Evolutionary conservation across 495 filamentous ascomycete species (phyloP), one percentile per base, ranked within the genome.

Genomic region (Tuber calosporum): DNA sequence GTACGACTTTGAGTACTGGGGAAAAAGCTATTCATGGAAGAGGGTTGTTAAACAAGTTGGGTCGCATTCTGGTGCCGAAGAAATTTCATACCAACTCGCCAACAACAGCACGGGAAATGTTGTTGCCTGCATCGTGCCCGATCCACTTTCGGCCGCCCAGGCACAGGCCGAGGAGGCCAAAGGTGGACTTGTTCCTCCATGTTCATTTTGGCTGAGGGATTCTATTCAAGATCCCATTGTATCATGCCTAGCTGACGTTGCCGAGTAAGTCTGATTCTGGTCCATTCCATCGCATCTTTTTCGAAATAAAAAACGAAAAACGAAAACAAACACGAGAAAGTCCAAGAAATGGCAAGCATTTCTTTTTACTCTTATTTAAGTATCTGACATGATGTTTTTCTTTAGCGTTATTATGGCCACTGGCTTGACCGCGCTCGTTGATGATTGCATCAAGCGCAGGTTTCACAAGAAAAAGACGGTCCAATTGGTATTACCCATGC

Each of bases 1-100:
- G 74, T 97, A 97, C 82, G 91, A 93, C 71, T 96, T 92, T 77
- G 91, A 96, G 82, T 96, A 95, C 85, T 97, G 93, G 93, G 91
- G 91, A 43, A 88, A 88, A 70, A 88, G 85, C 66, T 99, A 98
- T 83, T 86, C 87, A 73, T 99, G 95, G 95, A 90, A 89, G 81
- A 88, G 94, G 41, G 86, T 90, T 41, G 83, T 87, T 40, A 88
- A 90, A 71, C 85, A 88, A 70, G 79, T 77, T 39, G 83, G 85
- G 68, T 2, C 53, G 13, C 53, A 62, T 62, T 83, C 88, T 82
- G 81, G 88, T 82, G 81, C 86, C 82, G 85, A 85, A 36, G 85
- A 88, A 69, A 84, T 92, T 17, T 91, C 90, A 30, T 98, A 90
- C 81, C 90, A 94, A 77, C 88, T 99, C 11, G 83, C 91, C 77